Base-by-base conservation (phyloP, 345 rosid species). In the Eucalyptus tenuipes region DNA sequence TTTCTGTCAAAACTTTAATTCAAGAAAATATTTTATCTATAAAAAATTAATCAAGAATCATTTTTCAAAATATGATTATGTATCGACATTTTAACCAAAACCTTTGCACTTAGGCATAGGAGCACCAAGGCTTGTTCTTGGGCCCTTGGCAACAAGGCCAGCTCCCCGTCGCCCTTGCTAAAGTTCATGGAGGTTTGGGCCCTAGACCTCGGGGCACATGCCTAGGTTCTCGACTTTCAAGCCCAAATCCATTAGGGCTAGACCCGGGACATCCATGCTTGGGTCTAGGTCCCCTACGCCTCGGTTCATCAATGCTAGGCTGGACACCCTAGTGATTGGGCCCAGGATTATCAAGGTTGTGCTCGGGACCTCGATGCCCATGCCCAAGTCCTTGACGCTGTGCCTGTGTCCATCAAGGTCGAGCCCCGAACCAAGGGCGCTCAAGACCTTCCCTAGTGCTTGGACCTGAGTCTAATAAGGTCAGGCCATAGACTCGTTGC, bases 401-500 rank as follows among this genome's bases (percentile, higher is more conserved):
- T 4, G 13, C 3, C 1, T 10, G 3, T 22, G 61, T 55, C 61
- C 29, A 24, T 55, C 0, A 3, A 24, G 61, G 29, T 55, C 6
- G 0, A 25, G 61, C 61, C 61, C 6, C 0, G 2, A 25, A 55
- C 29, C 13, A 3, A 9, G 0, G 13, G 61, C 2, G 0, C 29
- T 55, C 0, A 4, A 24, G 29, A 55, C 29, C 29, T 55, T 10
- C 29, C 61, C 57, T 52, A 24, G 29, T 55, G 61, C 13, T 55
- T 55, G 29, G 61, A 55, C 61, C 3, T 4, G 0, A 22, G 61
- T 55, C 6, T 0, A 24, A 55, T 24, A 55, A 55, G 29, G 27
- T 24, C 0, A 20, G 2, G 10, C 25, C 57, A 52, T 52, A 52
- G 57, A 20, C 57, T 8, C 4, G 25, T 52, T 0, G 10, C 57